Percentiles rank a stretch among this genome's conserved stretches.
These are phyloP conservation scores for Dactylella cylindrospora DNA, from an alignment of 2,329 filamentous ascomycete species.

Conservation along the genomic window DNA sequence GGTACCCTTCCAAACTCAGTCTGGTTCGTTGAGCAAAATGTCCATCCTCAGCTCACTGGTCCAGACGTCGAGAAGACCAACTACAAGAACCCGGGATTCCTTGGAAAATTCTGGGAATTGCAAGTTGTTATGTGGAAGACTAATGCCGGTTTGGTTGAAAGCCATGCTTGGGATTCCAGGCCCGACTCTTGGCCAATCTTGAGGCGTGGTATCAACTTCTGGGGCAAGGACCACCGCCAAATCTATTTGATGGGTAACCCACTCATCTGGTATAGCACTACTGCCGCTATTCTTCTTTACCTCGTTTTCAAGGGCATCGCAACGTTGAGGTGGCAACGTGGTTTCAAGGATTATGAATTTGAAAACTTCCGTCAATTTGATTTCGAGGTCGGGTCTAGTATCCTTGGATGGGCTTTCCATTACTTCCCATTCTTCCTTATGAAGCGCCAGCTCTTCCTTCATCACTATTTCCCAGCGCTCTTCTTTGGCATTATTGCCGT, in stretches of 20 bases:
- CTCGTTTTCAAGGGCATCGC: slow-evolving; percentile 82
- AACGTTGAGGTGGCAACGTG: slow-evolving; percentile 89
- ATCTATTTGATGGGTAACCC: slow-evolving; percentile 97
- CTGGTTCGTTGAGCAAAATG: slow-evolving; percentile 93
- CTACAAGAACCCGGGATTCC: slow-evolving; percentile 90
- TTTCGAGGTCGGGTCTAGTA: slow-evolving; percentile 87
- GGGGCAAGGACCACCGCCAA: slow-evolving; percentile 89
- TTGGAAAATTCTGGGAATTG: slow-evolving; percentile 96
- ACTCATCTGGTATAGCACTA: slow-evolving; percentile 89
- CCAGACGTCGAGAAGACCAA: slow-evolving; percentile 87
- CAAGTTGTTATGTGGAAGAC: slow-evolving; percentile 99
- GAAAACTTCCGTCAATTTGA: slow-evolving; percentile 92
- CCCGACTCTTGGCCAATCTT: slow-evolving; percentile 91
- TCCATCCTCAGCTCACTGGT: slow-evolving; percentile 71
- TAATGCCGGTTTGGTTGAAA: slow-evolving; percentile 92
- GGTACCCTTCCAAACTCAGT: slow-evolving; percentile 93
- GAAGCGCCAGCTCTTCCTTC: slow-evolving; percentile 95
- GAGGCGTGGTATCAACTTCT: slow-evolving; percentile 96
- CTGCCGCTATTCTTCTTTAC: slow-evolving; percentile 74
- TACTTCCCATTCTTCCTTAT: slow-evolving; percentile 99
- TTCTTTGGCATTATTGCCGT: slow-evolving; percentile 91
- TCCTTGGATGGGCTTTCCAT: slow-evolving; percentile 94
- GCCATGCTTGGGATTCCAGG: slow-evolving; percentile 96
- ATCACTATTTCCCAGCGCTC: slow-evolving; percentile 96
- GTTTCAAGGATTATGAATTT: slow-evolving; percentile 80